Conservation (phyloP, 2,329 filamentous ascomycete species). For the Orbilia blumenaviensis region DNA sequence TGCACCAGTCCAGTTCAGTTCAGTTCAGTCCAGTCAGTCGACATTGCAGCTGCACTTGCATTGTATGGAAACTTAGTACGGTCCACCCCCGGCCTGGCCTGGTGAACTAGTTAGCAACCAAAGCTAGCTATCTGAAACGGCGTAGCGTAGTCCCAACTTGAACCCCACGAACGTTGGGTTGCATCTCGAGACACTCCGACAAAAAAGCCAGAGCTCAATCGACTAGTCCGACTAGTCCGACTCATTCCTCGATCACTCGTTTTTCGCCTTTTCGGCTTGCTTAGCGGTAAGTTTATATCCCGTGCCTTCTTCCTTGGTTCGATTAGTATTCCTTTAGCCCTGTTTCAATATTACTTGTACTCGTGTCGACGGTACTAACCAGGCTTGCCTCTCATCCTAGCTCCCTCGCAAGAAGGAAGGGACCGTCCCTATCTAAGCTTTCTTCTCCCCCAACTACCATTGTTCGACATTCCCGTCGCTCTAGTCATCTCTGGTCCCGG, state of each 20-base stretch:
- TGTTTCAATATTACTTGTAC: conserved; percentile 20
- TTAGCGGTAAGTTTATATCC: conserved; percentile 17
- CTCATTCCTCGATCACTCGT: background rate
- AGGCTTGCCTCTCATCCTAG: conserved; percentile 7
- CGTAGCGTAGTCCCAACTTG: conserved; percentile 17
- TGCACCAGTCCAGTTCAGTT: too few species aligned
- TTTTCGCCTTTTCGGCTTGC: background rate
- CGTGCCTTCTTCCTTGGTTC: conserved; percentile 5
- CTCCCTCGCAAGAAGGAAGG: conserved; percentile 5
- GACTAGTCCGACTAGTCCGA: background rate
- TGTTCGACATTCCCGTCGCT: background rate
- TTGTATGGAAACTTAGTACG: background rate
- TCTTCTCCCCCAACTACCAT: background rate
- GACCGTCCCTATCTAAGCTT: conserved; percentile 13
- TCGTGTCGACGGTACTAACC: conserved; percentile 8
- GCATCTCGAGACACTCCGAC: conserved; percentile 23
- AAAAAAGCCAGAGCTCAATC: conserved; percentile 18
- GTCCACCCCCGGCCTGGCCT: conserved; percentile 7
- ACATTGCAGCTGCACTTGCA: background rate
- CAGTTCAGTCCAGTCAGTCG: too few species aligned
- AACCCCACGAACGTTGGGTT: conserved; percentile 29
- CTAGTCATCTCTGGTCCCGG: background rate
- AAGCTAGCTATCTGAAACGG: conserved; percentile 35
- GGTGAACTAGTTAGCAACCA: background rate
- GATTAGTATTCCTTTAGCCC: conserved; percentile 20